These are phyloP conservation scores for Populus euphratica DNA, from an alignment of 345 rosid species.

Conservation along the genomic window DNA sequence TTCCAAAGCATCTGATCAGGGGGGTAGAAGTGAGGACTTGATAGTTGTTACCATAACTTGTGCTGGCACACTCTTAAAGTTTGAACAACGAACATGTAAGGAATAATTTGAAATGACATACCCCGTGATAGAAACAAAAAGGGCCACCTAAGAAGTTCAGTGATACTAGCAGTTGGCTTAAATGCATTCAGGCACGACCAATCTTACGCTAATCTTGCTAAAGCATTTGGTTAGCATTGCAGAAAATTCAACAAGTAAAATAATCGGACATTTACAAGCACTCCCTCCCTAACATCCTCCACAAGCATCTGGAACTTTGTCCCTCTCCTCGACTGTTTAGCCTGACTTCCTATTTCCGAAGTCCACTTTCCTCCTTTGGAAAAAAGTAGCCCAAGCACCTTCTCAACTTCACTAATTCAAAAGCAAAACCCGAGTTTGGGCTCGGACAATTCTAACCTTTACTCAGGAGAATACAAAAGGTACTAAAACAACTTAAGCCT, in stretches of 20 bases:
- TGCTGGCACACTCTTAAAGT: background rate
- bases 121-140: background rate
- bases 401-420: conserved; percentile 77
- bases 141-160: background rate
- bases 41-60: background rate
- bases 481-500: conserved; percentile 40
- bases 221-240: background rate
- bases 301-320: conserved; percentile 89
- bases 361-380: conserved; percentile 58
- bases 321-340: conserved; percentile 54
- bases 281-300: conserved; percentile 89
- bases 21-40: background rate
- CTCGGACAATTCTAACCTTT: conserved; percentile 9
- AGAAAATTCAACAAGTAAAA: background rate
- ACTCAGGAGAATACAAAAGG: conserved; percentile 9
- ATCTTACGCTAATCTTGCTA: background rate
- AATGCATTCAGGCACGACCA: background rate
- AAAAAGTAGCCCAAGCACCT: conserved; percentile 79
- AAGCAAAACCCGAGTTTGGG: conserved; percentile 8
- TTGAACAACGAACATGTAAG: background rate
- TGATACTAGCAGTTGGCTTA: background rate
- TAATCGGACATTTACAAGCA: conserved; percentile 52
- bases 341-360: conserved; percentile 46
- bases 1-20: background rate
- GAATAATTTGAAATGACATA: background rate